Evolutionary conservation across 2,329 filamentous ascomycete genomes (phyloP).

Genomic region (Beauveria bassiana): DNA sequence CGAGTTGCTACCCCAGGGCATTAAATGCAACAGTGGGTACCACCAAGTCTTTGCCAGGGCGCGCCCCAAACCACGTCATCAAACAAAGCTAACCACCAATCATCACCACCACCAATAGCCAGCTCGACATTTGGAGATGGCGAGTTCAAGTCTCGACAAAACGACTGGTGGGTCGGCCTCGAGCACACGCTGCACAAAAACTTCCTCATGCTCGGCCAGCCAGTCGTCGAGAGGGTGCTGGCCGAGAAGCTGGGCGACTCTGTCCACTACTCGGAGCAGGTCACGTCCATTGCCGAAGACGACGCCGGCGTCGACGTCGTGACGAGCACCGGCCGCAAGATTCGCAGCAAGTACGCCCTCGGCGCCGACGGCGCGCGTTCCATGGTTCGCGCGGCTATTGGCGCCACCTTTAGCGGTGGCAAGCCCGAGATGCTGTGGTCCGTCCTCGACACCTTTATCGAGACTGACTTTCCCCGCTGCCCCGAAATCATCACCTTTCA

Average conservation of each 20-base stretch:
- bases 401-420: constrained; percentile 34
- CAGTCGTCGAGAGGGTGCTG: constrained; percentile 35
- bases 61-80: not conserved
- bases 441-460: constrained; percentile 39
- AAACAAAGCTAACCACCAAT: not conserved
- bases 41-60: too few relatives aligned
- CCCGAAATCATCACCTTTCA: constrained; percentile 41
- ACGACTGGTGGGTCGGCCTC: constrained; percentile 39
- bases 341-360: constrained; percentile 35
- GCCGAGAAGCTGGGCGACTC: constrained; percentile 23
- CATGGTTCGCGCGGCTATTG: constrained; percentile 32
- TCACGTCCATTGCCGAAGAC: constrained; percentile 47
- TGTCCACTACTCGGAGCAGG: constrained; percentile 32
- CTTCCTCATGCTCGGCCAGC: constrained; percentile 43
- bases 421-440: constrained; percentile 45
- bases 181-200: constrained; percentile 38
- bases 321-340: constrained; percentile 24
- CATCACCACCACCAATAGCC: constrained; percentile 21
- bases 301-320: constrained; percentile 35
- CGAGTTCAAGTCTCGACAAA: constrained; percentile 39
- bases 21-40: constrained; percentile 41
- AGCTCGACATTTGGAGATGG: constrained; percentile 40
- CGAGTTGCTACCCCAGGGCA: constrained; percentile 32
- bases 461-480: constrained; percentile 39
- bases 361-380: constrained; percentile 47